These are phyloP conservation scores for Pyrenula massariospora DNA, from an alignment of 495 filamentous ascomycete species.

Conservation along the genomic window DNA sequence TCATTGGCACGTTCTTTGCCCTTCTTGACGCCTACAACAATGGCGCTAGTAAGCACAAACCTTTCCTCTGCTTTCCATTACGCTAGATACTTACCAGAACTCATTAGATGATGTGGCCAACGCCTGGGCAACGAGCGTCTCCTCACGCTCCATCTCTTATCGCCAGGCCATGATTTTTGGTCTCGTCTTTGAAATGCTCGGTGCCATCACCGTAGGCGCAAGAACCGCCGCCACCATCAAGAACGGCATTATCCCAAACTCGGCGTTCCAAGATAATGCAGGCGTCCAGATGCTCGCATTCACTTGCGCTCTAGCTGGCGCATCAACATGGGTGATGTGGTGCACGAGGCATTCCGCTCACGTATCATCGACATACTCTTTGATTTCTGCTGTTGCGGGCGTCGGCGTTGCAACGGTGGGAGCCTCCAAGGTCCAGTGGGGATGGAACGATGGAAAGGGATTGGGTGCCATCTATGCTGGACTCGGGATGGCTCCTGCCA, in stretches of 20 bases:
- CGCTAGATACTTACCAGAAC: not conserved
- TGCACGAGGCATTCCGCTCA: constrained; percentile 47
- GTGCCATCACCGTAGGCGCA: constrained; percentile 47
- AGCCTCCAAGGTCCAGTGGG: constrained; percentile 45
- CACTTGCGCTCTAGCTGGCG: constrained; percentile 42
- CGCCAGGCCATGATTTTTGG: constrained; percentile 57
- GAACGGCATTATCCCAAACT: constrained; percentile 42
- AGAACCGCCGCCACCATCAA: constrained; percentile 50
- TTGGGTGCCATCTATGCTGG: constrained; percentile 50
- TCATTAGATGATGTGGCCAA: constrained; percentile 62
- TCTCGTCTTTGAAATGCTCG: constrained; percentile 50
- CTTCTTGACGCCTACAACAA: constrained; percentile 64
- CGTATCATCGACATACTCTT: constrained; percentile 54
- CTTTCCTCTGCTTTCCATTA: not conserved
- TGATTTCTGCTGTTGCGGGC: constrained; percentile 50
- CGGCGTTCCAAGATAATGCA: constrained; percentile 36
- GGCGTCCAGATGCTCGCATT: constrained; percentile 51
- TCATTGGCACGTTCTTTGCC: constrained; percentile 66
- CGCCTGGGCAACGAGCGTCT: constrained; percentile 60
- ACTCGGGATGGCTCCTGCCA: constrained; percentile 47
- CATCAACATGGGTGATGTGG: constrained; percentile 49
- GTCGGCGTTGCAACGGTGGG: constrained; percentile 50
- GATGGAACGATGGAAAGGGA: constrained; percentile 48
- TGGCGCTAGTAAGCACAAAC: constrained; percentile 51
- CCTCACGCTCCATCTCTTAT: constrained; percentile 55